phyloP scores from a whole-genome alignment of 1,284 basidiomycete species.

The Mrakiaceae sp. region DNA sequence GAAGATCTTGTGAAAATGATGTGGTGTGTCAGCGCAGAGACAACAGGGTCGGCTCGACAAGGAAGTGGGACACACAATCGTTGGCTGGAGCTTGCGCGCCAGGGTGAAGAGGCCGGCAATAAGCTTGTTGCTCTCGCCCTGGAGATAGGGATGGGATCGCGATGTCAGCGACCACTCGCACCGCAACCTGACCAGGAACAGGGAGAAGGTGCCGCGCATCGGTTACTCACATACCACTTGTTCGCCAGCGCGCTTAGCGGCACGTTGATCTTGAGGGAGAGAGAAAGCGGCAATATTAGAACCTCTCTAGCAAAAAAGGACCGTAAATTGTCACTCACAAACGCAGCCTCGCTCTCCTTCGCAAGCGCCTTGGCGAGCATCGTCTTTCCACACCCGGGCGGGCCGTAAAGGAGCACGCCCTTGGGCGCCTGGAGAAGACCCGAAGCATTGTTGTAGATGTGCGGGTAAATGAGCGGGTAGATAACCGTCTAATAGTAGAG shows the following conservation, averaged over 20 bases:
- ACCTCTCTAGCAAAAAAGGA: background rate
- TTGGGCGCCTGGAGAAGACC: slow-evolving; percentile 47
- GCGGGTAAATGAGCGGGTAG: slow-evolving; percentile 85
- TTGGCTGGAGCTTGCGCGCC: slow-evolving; percentile 61
- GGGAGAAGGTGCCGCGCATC: no score
- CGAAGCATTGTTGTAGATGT: slow-evolving; percentile 67
- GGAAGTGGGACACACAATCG: slow-evolving; percentile 40
- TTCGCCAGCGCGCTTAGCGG: slow-evolving; percentile 64
- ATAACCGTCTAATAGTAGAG: slow-evolving; percentile 70
- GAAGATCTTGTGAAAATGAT: slow-evolving; percentile 43
- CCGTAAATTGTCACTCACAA: slow-evolving; percentile 64
- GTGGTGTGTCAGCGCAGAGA: background rate
- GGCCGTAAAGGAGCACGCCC: slow-evolving; percentile 72
- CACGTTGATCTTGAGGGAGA: slow-evolving; percentile 48
- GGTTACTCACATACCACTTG: slow-evolving; percentile 68
- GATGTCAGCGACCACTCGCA: no score
- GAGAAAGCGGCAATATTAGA: background rate
- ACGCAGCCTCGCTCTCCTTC: slow-evolving; percentile 92
- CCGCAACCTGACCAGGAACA: no score
- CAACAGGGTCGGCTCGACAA: background rate
- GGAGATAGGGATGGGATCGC: no score
- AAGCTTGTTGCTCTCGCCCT: slow-evolving; percentile 81
- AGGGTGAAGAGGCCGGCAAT: slow-evolving; percentile 73
- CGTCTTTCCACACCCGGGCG: slow-evolving; percentile 87
- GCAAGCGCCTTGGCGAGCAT: slow-evolving; percentile 93